phyloP scores from a whole-genome alignment of 805 yeast genomes.

The Nakazawaea wyomingensis region DNA sequence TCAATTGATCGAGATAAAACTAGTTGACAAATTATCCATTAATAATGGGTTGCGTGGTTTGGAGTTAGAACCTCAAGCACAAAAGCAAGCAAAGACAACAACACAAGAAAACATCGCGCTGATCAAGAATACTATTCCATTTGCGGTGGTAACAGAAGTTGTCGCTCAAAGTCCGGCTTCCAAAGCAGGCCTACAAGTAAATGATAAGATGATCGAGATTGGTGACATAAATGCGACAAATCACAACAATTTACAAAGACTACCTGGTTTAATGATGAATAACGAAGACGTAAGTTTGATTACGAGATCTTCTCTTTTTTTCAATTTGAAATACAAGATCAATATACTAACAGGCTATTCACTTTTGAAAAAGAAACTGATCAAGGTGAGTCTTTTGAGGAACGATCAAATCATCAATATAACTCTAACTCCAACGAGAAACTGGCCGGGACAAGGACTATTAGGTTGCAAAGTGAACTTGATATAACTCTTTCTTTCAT shows the following conservation, averaged over 20 bases:
- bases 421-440: slow-evolving; percentile 38
- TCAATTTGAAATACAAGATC: too few relatives aligned
- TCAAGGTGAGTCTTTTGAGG: slow-evolving; percentile 22
- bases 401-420: slow-evolving; percentile 19
- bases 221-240: slow-evolving; percentile 53
- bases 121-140: slow-evolving; percentile 34
- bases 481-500: not conserved
- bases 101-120: not conserved
- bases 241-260: slow-evolving; percentile 40
- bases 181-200: slow-evolving; percentile 41
- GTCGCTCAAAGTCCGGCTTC: slow-evolving; percentile 51
- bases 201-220: slow-evolving; percentile 52
- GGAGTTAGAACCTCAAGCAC: not conserved
- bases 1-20: slow-evolving; percentile 37
- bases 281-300: slow-evolving; percentile 29
- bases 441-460: slow-evolving; percentile 66
- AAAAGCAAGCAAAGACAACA: slow-evolving; percentile 7
- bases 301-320: too few relatives aligned
- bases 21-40: slow-evolving; percentile 34
- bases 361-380: slow-evolving; percentile 8
- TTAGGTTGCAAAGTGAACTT: slow-evolving; percentile 58
- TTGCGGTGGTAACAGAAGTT: slow-evolving; percentile 50
- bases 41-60: not conserved
- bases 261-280: slow-evolving; percentile 39
- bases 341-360: not conserved